These are phyloP conservation scores for Eruca vesicaria DNA, from an alignment of 441 rosid genomes.

Conservation along the genomic window DNA sequence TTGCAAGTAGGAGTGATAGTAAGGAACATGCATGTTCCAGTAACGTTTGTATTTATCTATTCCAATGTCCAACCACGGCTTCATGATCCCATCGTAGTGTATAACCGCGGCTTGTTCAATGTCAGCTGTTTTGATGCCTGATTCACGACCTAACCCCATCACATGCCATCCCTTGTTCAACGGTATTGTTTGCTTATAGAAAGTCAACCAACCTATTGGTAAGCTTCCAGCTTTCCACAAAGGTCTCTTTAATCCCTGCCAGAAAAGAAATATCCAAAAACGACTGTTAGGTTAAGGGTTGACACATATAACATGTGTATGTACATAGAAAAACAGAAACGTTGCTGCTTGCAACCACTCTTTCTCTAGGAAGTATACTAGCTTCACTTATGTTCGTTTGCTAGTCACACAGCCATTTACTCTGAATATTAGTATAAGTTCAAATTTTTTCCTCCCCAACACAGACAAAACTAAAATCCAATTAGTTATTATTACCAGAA, in stretches of 20 bases:
- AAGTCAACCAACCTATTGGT: slow-evolving; percentile 76
- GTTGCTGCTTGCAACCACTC: not conserved
- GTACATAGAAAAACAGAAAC: not conserved
- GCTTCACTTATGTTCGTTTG: not conserved
- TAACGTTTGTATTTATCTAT: slow-evolving; percentile 49
- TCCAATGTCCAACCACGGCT: slow-evolving; percentile 85
- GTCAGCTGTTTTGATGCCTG: slow-evolving; percentile 36
- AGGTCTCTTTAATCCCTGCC: slow-evolving; percentile 64
- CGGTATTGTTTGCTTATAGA: slow-evolving; percentile 59
- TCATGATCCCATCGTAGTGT: slow-evolving; percentile 79
- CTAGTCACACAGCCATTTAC: not conserved
- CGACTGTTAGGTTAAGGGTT: not conserved
- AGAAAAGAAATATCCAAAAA: not conserved
- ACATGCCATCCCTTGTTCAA: slow-evolving; percentile 74
- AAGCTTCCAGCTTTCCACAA: slow-evolving; percentile 79
- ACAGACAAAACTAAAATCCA: not conserved
- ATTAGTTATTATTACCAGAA: not conserved
- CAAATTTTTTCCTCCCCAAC: not conserved
- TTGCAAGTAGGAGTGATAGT: slow-evolving; percentile 55
- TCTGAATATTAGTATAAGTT: not conserved
- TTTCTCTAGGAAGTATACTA: slow-evolving; percentile 6
- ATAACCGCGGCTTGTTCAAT: slow-evolving; percentile 70
- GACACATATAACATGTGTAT: not conserved
- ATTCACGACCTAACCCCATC: slow-evolving; percentile 68
- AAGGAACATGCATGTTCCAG: slow-evolving; percentile 63